Conservation (phyloP, 202 grass and related monocot genomes). For the Cymbopogon flexuosus region DNA sequence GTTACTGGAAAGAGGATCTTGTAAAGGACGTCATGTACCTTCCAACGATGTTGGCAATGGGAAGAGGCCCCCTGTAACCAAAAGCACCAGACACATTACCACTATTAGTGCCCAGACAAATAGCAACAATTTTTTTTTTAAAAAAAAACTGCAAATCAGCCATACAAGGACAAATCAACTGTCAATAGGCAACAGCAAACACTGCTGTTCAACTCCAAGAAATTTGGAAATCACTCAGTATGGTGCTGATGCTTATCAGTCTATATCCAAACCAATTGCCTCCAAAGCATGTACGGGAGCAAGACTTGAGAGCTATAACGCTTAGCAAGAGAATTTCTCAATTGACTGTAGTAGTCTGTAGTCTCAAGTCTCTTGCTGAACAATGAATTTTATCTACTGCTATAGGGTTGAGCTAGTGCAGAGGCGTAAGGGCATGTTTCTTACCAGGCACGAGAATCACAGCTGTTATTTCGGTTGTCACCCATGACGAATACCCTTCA, state of each 20-base stretch:
- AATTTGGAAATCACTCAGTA: background rate
- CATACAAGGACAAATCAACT: background rate
- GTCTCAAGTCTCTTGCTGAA: background rate
- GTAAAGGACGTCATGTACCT: constrained; percentile 51
- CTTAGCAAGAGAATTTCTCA: background rate
- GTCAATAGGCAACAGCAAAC: background rate
- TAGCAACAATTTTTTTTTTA: background rate
- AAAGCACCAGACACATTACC: constrained; percentile 5
- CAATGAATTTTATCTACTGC: background rate
- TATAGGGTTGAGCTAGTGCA: background rate
- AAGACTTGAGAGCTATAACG: background rate
- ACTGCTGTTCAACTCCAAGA: background rate
- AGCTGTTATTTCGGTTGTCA: constrained; percentile 57
- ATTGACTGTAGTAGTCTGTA: background rate
- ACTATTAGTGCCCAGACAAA: background rate
- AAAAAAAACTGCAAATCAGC: background rate
- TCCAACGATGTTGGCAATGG: constrained; percentile 38
- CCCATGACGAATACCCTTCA: constrained; percentile 52
- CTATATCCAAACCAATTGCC: background rate
- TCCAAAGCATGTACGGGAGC: background rate
- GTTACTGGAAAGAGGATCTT: constrained; percentile 37
- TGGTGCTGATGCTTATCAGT: background rate
- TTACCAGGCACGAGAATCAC: constrained; percentile 59
- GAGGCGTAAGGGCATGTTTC: background rate
- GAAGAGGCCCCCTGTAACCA: constrained; percentile 48